Percentiles rank a stretch among this genome's conserved stretches.
Evolutionary conservation across 2,329 filamentous ascomycete genomes (phyloP).

Genomic region (Venturia pyrina): DNA sequence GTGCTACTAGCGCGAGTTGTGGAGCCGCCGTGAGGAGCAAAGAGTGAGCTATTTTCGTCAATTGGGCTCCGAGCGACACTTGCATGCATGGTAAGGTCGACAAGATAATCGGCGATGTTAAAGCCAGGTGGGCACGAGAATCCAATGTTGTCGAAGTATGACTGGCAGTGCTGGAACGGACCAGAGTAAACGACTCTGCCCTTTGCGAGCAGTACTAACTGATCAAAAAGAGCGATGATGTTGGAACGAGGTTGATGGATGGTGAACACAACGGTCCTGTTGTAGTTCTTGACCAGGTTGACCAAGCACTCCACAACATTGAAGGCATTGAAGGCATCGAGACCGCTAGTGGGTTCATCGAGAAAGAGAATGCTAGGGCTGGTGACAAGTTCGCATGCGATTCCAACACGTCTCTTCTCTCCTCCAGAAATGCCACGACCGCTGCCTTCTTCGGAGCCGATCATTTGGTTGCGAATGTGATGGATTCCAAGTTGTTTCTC

Average conservation of each 20-base stretch:
- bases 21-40: constrained; percentile 51
- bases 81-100: constrained; percentile 96
- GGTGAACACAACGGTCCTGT: constrained; percentile 93
- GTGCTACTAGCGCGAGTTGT: constrained; percentile 78
- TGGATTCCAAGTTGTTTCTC: constrained; percentile 93
- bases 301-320: constrained; percentile 96
- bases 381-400: constrained; percentile 94
- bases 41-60: constrained; percentile 47
- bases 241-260: constrained; percentile 98
- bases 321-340: constrained; percentile 95
- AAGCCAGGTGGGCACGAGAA: constrained; percentile 93
- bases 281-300: constrained; percentile 89
- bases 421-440: constrained; percentile 94
- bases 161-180: constrained; percentile 76
- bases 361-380: constrained; percentile 95
- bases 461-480: constrained; percentile 87
- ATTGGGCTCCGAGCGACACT: constrained; percentile 46
- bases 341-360: constrained; percentile 90
- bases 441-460: constrained; percentile 90
- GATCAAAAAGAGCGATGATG: constrained; percentile 93
- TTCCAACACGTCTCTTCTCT: constrained; percentile 91
- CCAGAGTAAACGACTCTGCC: constrained; percentile 91
- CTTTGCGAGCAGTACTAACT: constrained; percentile 80
- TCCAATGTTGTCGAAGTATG: constrained; percentile 84
- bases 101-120: constrained; percentile 96